Evolutionary conservation across 495 filamentous ascomycete genomes (phyloP).

Genomic region (Aspergillus baeticus): DNA sequence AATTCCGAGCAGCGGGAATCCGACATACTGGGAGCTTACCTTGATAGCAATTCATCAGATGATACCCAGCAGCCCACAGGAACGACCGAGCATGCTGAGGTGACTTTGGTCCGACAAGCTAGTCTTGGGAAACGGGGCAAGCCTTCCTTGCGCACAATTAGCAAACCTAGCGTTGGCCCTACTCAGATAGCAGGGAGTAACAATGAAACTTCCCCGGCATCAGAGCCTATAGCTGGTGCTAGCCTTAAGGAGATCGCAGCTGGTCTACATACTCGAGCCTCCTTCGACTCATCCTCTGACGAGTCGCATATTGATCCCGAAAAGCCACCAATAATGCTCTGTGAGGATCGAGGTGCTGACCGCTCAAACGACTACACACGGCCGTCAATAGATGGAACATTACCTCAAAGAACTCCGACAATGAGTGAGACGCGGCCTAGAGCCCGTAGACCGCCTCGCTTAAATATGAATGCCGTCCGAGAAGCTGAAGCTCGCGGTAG

Average conservation of each 20-base stretch:
- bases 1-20: conserved; percentile 51
- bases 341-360: conserved; percentile 15
- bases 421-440: conserved; percentile 43
- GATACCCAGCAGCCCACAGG: conserved; percentile 36
- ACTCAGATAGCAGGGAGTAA: conserved; percentile 19
- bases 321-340: conserved; percentile 35
- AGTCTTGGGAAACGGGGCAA: conserved; percentile 74
- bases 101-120: conserved; percentile 69
- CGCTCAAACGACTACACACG: neutral
- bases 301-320: conserved; percentile 34
- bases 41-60: conserved; percentile 38
- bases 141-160: conserved; percentile 67
- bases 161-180: conserved; percentile 33
- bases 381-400: conserved; percentile 22
- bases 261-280: conserved; percentile 24
- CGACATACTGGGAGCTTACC: conserved; percentile 42
- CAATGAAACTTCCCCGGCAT: conserved; percentile 22
- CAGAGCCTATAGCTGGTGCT: conserved; percentile 8
- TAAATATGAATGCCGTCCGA: conserved; percentile 77
- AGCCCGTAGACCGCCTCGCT: conserved; percentile 64
- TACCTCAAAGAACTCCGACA: conserved; percentile 37
- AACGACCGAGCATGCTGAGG: conserved; percentile 48
- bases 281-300: conserved; percentile 28
- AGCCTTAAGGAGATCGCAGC: conserved; percentile 22
- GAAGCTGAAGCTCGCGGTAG: conserved; percentile 81